A percentile compares a stretch with the other conserved stretches of the same genome.
Conservation (phyloP, 169 alveolate genomes). For the Cryptosporidium felis region DNA sequence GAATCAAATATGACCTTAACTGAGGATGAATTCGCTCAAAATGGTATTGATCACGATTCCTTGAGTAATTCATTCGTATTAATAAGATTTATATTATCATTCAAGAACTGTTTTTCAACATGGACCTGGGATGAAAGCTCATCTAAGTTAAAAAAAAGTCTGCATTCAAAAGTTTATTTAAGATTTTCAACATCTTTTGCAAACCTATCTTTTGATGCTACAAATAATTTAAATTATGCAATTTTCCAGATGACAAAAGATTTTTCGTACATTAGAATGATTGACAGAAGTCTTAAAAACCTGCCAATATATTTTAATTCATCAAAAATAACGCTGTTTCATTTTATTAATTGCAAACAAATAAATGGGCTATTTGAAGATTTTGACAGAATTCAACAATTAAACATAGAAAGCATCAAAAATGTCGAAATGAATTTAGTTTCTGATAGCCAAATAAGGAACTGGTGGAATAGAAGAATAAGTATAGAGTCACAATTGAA, state of each 20-base stretch:
- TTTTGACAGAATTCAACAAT: not conserved
- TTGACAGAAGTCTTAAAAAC: not conserved
- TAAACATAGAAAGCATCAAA: slow-evolving; percentile 19
- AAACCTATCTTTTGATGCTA: not conserved
- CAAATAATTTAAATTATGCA: not conserved
- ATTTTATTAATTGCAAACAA: not conserved
- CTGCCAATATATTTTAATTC: not conserved
- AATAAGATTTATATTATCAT: not conserved
- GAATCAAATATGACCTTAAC: not conserved
- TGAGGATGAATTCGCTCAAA: not conserved
- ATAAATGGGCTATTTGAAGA: not conserved
- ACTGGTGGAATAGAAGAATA: slow-evolving; percentile 62
- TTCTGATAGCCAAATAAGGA: not conserved
- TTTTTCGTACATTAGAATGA: not conserved
- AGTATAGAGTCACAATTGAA: not conserved
- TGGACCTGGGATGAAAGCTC: not conserved
- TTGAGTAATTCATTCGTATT: too few species aligned
- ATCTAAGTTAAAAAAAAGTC: not conserved
- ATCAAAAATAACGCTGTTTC: slow-evolving; percentile 10
- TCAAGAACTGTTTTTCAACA: not conserved
- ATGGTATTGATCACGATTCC: too few species aligned
- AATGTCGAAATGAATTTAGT: not conserved
- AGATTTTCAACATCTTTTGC: slow-evolving; percentile 35
- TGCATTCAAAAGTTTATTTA: slow-evolving; percentile 1
- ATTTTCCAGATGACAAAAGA: slow-evolving; percentile 32